Evolutionary conservation across 371 early-diverging fungal genomes (phyloP).

Genomic region (Rhizopus delemar): DNA sequence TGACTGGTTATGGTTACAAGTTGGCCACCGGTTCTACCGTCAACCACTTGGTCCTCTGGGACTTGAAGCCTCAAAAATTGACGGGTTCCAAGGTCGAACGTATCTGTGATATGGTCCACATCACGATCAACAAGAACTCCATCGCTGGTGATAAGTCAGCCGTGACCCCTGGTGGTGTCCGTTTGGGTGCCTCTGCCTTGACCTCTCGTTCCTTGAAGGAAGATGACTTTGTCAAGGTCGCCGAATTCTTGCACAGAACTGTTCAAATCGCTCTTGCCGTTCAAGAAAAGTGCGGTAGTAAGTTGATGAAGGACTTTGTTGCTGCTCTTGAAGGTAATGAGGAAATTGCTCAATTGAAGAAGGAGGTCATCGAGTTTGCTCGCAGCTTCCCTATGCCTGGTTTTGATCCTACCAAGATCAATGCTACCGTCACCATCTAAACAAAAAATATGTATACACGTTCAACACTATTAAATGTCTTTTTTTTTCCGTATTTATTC

Average conservation of each 20-base stretch:
- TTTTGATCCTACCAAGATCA: conserved; percentile 49
- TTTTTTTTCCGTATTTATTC: not conserved
- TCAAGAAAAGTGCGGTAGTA: conserved; percentile 73
- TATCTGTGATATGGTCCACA: conserved; percentile 90
- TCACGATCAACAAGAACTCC: conserved; percentile 99
- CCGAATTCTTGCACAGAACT: conserved; percentile 83
- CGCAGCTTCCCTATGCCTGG: conserved; percentile 92
- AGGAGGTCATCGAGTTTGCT: conserved; percentile 92
- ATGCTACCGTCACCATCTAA: conserved; percentile 51
- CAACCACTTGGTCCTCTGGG: conserved; percentile 89
- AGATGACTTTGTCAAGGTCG: conserved; percentile 84
- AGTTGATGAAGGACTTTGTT: conserved; percentile 96
- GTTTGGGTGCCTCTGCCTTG: conserved; percentile 95
- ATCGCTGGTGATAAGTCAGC: conserved; percentile 96
- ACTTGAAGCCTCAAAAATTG: conserved; percentile 80
- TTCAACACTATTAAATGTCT: not conserved
- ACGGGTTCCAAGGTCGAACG: conserved; percentile 96
- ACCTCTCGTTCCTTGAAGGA: conserved; percentile 93
- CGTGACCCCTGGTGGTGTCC: conserved; percentile 93
- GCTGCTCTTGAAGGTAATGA: conserved; percentile 64
- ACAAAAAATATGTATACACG: not conserved
- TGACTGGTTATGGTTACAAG: conserved; percentile 74
- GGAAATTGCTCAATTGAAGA: conserved; percentile 76
- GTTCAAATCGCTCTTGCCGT: conserved; percentile 70
- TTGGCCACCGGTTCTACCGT: conserved; percentile 95